Percentiles rank a stretch among this genome's conserved stretches.
Evolutionary conservation across 257 asterid species (phyloP).

Genomic region (Gardenia jasminoides): DNA sequence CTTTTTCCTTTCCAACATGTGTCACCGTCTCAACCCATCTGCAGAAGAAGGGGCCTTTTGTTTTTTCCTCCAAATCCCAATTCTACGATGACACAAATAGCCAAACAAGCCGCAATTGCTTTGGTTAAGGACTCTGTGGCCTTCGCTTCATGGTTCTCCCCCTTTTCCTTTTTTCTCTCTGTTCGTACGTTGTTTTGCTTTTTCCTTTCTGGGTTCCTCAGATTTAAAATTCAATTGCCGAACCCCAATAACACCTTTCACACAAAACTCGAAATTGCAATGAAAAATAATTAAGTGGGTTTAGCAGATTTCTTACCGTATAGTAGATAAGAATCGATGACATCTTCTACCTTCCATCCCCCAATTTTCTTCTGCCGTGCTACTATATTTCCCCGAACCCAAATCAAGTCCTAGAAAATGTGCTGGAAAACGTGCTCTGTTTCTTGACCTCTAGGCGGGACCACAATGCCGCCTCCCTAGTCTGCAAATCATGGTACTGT

Average conservation of each 20-base stretch:
- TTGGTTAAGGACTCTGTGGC: background rate
- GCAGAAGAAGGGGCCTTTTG: background rate
- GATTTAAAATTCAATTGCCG: too few relatives aligned
- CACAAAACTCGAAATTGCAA: too few relatives aligned
- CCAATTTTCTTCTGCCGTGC: too few relatives aligned
- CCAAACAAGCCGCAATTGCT: background rate
- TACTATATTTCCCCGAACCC: conserved; percentile 27
- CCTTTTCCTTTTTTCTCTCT: background rate
- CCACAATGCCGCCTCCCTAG: conserved; percentile 53
- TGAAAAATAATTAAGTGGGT: too few relatives aligned
- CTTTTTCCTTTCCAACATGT: background rate
- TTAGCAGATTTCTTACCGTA: too few relatives aligned
- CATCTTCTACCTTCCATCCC: too few relatives aligned
- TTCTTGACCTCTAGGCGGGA: conserved; percentile 45
- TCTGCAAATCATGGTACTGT: conserved; percentile 50
- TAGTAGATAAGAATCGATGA: too few relatives aligned
- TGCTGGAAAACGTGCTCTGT: conserved; percentile 49
- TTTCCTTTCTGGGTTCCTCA: background rate
- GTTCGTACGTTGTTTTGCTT: background rate
- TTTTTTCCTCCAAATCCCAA: background rate
- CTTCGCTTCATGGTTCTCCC: conserved; percentile 3
- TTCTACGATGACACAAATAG: conserved; percentile 4
- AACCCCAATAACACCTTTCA: too few relatives aligned
- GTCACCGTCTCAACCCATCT: background rate
- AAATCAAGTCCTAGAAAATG: conserved; percentile 50